Evolutionary conservation across 495 filamentous ascomycete species (phyloP), one percentile per base, ranked within the genome.

Genomic region (Talaromyces ruber): DNA sequence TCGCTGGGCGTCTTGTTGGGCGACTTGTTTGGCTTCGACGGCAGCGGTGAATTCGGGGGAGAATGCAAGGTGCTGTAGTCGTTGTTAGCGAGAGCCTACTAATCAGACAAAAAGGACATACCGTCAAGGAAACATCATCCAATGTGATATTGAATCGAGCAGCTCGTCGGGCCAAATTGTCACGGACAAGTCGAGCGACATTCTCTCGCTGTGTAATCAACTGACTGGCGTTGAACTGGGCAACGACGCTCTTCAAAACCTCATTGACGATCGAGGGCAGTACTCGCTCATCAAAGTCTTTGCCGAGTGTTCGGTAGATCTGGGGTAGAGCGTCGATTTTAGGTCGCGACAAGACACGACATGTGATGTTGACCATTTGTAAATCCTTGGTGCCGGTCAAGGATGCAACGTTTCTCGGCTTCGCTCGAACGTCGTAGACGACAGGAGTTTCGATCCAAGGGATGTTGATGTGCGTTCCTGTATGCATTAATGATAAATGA

Each of bases 281-380:
- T 43, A 98, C 91, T 51, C 94, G 82, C 83, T 98, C 94, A 64
- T 98, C 94, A 73, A 97, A 98, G 77, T 98, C 94, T 51, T 87
- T 87, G 30, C 94, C 94, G 9, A 98, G 85, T 1, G 94, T 98
- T 53, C 94, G 86, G 80, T 97, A 98, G 66, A 98, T 98, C 73
- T 93, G 90, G 5, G 94, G 94, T 29, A 98, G 86, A 30, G 93
- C 89, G 60, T 90, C 84, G 67, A 98, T 79, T 39, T 89, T 86
- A 63, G 94, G 94, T 71, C 90, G 83, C 51, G 92, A 97, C 60
- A 98, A 91, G 56, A 98, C 94, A 92, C 94, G 95, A 79, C 94
- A 98, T 70, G 95, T 98, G 74, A 98, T 98, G 83, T 98, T 98
- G 73, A 98, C 94, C 94, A 98, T 98, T 82, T 98, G 94, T 72